Base-by-base conservation (phyloP, 2,329 filamentous ascomycete species). In the Fusarium papillatum region DNA sequence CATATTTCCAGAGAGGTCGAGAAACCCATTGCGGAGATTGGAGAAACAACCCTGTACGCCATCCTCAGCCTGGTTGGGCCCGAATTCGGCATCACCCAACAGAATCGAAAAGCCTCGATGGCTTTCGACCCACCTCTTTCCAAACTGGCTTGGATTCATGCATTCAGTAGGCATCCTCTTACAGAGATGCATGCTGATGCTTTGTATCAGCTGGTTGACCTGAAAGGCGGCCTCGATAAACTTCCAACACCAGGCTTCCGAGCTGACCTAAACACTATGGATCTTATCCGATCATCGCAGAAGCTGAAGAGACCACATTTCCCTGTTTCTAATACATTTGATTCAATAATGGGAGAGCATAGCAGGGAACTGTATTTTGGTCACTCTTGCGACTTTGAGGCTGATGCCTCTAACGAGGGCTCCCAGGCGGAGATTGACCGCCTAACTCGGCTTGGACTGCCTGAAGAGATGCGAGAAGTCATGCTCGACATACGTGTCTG, bases 251-350 rank as follows among this genome's bases (percentile, higher is more conserved):
- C 59, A 26, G 59, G 59, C 7, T 61, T 61, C 24, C 11, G 59
- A 5, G 59, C 59, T 43, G 59, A 61, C 24, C 36, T 61, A 26
- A 61, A 61, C 59, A 26, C 22, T 24, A 61, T 61, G 59, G 59
- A 61, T 41, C 59, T 61, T n/a, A 61, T 61, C 13, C 59, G 59
- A n/a, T 61, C 59, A 19, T 43, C 59, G 7, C 59, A 61, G 59
- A 31, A 61, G 24, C 38, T 61, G 17, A 61, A n/a, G 22, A 61
- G 36, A 19, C 59, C 59, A 5, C 38, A 61, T 29, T 61, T 61
- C 2, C 59, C 36, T 2, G 36, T 61, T 39, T 61, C 59, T 17
- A 29, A 29, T 29, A 26, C 29, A n/a, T 61, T 29, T 41, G 22
- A 41, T n/a, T 16, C 24, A 10, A 43, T 61, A n/a, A 19, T 17